Evolutionary conservation across 108 stramenopile genomes (phyloP), one percentile per base, ranked within the genome.

Genomic region (Craspedostauros australis): DNA sequence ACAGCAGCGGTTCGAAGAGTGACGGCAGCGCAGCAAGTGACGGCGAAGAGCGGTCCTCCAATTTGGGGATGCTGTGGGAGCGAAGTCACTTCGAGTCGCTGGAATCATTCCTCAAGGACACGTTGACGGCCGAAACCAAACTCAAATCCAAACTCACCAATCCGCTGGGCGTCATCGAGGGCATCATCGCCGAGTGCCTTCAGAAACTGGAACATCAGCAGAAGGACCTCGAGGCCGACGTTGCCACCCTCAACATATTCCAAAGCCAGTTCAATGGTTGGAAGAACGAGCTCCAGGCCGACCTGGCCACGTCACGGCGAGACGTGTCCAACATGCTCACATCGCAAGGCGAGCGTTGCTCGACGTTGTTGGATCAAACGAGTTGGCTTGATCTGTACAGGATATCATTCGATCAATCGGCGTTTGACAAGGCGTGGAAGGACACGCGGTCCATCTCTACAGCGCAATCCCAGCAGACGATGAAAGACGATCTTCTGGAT

Each of bases 81-180:
- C 49, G 77, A 26, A 76, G 75, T 18, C 80, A 85, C 44, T 85
- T 91, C 61, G 65, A 38, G 27, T 29, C 39, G 6, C 44, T 91
- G 19, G 82, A 91, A 72, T 50, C 60, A 25, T 92, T 82, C 47
- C 40, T 92, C 21, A 65, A 57, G 29, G 79, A 78, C 16, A 79
- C 77, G 23, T 59, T 92, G n/a, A 82, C 86, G 21, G 70, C 70
- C 6, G 70, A 85, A 31, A 75, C 84, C 26, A 87, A 79, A 50
- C 57, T 92, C 19, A 62, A 80, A 62, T 67, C 82, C 11, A 92
- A 92, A 54, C 57, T 92, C 36, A 44, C 72, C 7, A 87, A 77
- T 75, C 90, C 90, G 2, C 53, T 91, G 8, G 83, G 84, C 43
- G 84, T 88, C 11, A 59, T 71, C 15, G 84, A 92, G 60, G 77